A percentile compares a stretch with the other conserved stretches of the same genome.
Conservation (phyloP, 768 basidiomycete genomes). For the Suillus fuscotomentosus region DNA sequence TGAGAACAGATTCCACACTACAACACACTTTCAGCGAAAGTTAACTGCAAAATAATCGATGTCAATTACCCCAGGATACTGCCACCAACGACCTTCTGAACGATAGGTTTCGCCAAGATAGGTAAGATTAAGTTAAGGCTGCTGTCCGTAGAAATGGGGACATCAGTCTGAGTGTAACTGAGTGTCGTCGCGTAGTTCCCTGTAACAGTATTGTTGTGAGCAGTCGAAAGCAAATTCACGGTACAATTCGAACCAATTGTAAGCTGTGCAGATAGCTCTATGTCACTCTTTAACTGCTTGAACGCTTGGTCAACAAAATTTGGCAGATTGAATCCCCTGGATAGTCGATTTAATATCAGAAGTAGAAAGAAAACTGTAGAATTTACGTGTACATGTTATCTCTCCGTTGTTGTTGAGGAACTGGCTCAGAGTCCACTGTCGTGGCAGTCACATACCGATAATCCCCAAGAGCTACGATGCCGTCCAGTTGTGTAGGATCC, state of each 20-base stretch:
- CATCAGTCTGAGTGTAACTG: conserved; percentile 53
- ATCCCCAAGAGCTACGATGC: conserved; percentile 66
- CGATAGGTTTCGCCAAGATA: conserved; percentile 69
- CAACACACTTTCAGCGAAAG: neutral
- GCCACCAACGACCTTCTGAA: conserved; percentile 65
- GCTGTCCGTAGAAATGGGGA: conserved; percentile 60
- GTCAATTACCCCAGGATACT: conserved; percentile 48
- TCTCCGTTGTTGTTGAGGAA: conserved; percentile 29
- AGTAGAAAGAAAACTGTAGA: neutral
- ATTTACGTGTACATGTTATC: conserved; percentile 55
- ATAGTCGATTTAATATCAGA: neutral
- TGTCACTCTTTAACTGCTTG: conserved; percentile 59
- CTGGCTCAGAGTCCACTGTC: conserved; percentile 32
- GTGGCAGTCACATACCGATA: conserved; percentile 48
- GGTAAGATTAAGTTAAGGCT: conserved; percentile 65
- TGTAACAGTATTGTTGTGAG: conserved; percentile 21
- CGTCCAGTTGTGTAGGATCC: conserved; percentile 59
- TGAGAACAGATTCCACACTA: conserved; percentile 61
- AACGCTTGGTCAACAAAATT: conserved; percentile 66
- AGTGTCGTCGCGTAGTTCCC: conserved; percentile 65
- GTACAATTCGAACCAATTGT: conserved; percentile 45
- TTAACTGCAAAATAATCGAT: conserved; percentile 1
- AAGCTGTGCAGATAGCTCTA: conserved; percentile 52
- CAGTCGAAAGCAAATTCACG: neutral
- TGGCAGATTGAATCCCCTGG: conserved; percentile 61